These are phyloP conservation scores for Chaetomium strumarium DNA, from an alignment of 2,329 filamentous ascomycete genomes.

Conservation along the genomic window DNA sequence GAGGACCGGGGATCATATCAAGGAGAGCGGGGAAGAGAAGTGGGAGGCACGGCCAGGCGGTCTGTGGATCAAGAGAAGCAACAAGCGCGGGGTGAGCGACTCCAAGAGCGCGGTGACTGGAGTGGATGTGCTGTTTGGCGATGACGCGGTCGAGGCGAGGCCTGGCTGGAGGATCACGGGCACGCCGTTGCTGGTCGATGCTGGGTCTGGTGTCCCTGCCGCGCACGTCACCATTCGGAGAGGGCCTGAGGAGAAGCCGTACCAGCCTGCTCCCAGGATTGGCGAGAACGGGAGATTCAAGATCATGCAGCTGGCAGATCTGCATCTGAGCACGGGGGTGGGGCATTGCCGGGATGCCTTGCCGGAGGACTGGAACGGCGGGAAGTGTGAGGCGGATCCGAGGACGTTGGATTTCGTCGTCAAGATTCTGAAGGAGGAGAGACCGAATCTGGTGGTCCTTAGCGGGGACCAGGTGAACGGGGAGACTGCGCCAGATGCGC, in stretches of 20 bases:
- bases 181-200: constrained; percentile 65
- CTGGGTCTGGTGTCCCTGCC: constrained; percentile 54
- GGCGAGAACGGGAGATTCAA: constrained; percentile 91
- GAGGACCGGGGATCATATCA: not conserved
- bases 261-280: constrained; percentile 70
- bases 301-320: constrained; percentile 91
- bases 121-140: constrained; percentile 81
- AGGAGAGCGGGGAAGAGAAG: constrained; percentile 41
- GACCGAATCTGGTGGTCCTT: constrained; percentile 84
- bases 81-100: constrained; percentile 67
- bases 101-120: constrained; percentile 69
- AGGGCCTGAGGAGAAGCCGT: constrained; percentile 57
- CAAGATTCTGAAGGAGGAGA: constrained; percentile 81
- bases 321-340: constrained; percentile 86
- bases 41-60: constrained; percentile 77
- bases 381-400: constrained; percentile 83
- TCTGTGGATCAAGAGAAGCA: constrained; percentile 74
- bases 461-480: constrained; percentile 96
- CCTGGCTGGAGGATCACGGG: constrained; percentile 77
- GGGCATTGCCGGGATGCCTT: constrained; percentile 82
- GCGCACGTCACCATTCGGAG: constrained; percentile 73
- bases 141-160: constrained; percentile 85
- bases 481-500: constrained; percentile 83
- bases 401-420: constrained; percentile 86
- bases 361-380: constrained; percentile 64